phyloP scores from a whole-genome alignment of 805 yeast species.

The Myxozyma geophila region DNA sequence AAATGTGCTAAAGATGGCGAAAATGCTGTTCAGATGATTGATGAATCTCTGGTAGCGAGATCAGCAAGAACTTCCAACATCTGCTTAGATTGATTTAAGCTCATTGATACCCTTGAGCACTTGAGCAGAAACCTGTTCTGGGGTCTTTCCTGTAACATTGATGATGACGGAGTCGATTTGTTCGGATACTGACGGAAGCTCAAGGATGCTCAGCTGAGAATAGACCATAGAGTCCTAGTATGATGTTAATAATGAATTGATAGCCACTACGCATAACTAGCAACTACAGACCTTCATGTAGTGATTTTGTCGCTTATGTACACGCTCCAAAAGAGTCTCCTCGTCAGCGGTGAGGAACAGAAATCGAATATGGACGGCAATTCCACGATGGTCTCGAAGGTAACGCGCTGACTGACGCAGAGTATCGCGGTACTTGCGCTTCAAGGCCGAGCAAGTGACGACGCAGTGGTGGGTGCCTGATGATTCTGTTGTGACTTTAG shows the following conservation, averaged over 20 bases:
- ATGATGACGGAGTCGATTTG: constrained; percentile 31
- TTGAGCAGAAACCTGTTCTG: constrained; percentile 21
- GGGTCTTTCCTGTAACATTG: constrained; percentile 32
- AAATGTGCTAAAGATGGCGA: no score
- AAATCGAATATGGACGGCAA: constrained; percentile 54
- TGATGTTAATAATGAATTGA: background rate
- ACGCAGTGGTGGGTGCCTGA: constrained; percentile 49
- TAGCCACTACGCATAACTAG: background rate
- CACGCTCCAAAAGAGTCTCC: constrained; percentile 65
- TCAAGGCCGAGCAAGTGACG: constrained; percentile 85
- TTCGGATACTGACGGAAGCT: constrained; percentile 36
- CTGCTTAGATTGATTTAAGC: background rate
- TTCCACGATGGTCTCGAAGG: constrained; percentile 35
- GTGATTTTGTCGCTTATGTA: constrained; percentile 69
- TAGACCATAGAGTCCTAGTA: constrained; percentile 37
- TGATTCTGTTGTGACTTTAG: constrained; percentile 36
- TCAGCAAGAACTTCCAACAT: background rate
- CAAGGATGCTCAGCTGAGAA: constrained; percentile 35
- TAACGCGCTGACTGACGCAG: constrained; percentile 49
- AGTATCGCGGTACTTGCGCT: constrained; percentile 68
- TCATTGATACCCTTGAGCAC: constrained; percentile 14
- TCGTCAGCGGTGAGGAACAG: constrained; percentile 69
- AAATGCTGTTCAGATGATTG: background rate
- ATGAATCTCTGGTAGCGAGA: background rate
- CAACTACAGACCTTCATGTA: constrained; percentile 66